Evolutionary conservation across 2,329 filamentous ascomycete species (phyloP), one percentile per base, ranked within the genome.

Genomic region (Colletotrichum lindemuthianum): DNA sequence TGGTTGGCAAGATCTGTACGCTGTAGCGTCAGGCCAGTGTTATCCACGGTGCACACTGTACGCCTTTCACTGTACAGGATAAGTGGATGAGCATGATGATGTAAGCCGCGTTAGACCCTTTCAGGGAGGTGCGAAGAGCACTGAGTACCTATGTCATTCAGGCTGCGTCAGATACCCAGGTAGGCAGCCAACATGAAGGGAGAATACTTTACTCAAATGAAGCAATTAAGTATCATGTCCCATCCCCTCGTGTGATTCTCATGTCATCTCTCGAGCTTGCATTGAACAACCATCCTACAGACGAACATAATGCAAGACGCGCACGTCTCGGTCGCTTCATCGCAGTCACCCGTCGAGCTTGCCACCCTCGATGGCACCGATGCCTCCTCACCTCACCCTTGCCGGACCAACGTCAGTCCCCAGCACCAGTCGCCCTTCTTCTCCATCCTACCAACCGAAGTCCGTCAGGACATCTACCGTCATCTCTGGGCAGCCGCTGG

Each of bases 41-140:
- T 4, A 24, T 4, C 3, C 4, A 4, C 24, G 3, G 24, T 24
- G 24, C 2, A 24, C 24, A 24, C 24, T 24, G 24, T 24, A 1
- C 24, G 1, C 24, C 3, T 4, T 3, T 24, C 3, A 3, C 24
- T 24, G 24, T 24, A 24, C 24, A 4, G 4, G 4, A 8, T 40
- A n/a, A 60, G 60, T 55, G 56, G 57, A 41, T 13, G 11, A 15
- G 13, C 12, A 12, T 11, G 48, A 56, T 61, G 45, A 16, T 16
- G 24, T 52, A 61, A 65, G 51, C 61, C 6, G 34, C 57, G 49
- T 61, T 65, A 60, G 60, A 32, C 61, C 50, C 43, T 9, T 61
- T 65, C 10, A 13, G 51, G 57, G 34, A 61, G 40, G 57, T 48
- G 50, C 13, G 33, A 44, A 39, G 36, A 39, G n/a, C 13, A 45